Conservation (phyloP, 768 basidiomycete genomes). For the Lactarius sanguifluus region DNA sequence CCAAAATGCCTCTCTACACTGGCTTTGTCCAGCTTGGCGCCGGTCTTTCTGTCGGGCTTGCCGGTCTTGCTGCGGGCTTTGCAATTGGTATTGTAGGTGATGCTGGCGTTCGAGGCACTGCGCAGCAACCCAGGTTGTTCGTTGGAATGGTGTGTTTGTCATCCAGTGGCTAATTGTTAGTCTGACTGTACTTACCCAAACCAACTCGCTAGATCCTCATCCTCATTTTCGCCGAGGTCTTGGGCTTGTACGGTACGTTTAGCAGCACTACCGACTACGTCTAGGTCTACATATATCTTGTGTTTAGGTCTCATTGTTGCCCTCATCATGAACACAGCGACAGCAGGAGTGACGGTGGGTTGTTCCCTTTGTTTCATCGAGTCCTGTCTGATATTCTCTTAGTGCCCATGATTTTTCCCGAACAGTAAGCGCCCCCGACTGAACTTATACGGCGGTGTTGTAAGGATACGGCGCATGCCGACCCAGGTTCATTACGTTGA, state of each 20-base stretch:
- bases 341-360: constrained; percentile 7
- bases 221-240: constrained; percentile 95
- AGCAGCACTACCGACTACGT: neutral
- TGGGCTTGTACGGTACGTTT: constrained; percentile 79
- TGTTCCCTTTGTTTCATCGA: neutral
- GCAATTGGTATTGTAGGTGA: constrained; percentile 99
- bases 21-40: constrained; percentile 95
- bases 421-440: neutral
- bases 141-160: constrained; percentile 76
- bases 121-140: constrained; percentile 92
- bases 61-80: constrained; percentile 96
- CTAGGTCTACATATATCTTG: constrained; percentile 13
- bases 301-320: constrained; percentile 47
- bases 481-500: neutral
- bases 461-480: neutral
- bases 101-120: constrained; percentile 96
- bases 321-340: constrained; percentile 49
- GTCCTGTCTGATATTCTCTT: constrained; percentile 2
- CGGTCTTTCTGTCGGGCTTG: constrained; percentile 88
- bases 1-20: constrained; percentile 63
- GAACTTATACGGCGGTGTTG: neutral
- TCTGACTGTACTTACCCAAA: neutral
- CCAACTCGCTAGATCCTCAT: constrained; percentile 51
- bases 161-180: neutral
- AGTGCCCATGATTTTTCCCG: constrained; percentile 16